A percentile compares a stretch with the other conserved stretches of the same genome.
These are phyloP conservation scores for Xylaria curta DNA, from an alignment of 495 filamentous ascomycete genomes.

Conservation along the genomic window DNA sequence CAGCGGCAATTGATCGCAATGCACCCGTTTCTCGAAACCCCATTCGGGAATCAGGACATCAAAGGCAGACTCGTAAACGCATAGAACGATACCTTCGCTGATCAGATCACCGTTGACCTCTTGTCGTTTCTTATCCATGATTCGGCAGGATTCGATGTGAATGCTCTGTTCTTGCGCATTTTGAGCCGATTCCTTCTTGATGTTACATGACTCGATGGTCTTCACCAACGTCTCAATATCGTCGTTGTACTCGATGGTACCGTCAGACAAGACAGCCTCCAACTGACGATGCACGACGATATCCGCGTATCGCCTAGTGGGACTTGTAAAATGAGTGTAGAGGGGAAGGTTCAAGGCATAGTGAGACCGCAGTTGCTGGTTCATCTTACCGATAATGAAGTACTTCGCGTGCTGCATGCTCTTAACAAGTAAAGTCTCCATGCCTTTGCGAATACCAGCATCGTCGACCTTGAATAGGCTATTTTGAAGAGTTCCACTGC, in stretches of 20 bases:
- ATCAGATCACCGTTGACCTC: constrained; percentile 91
- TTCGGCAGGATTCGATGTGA: constrained; percentile 95
- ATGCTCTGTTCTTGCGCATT: constrained; percentile 98
- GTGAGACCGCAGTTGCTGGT: constrained; percentile 78
- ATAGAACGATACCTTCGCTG: constrained; percentile 94
- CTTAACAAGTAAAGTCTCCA: constrained; percentile 95
- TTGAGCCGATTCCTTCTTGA: constrained; percentile 98
- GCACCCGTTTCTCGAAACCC: constrained; percentile 98
- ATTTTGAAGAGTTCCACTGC: constrained; percentile 88
- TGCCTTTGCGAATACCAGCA: constrained; percentile 87
- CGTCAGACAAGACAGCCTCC: constrained; percentile 83
- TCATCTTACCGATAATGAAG: constrained; percentile 76
- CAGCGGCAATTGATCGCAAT: constrained; percentile 95
- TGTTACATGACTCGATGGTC: constrained; percentile 95
- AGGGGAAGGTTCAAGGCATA: constrained; percentile 91
- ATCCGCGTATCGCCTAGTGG: constrained; percentile 92
- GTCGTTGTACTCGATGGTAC: constrained; percentile 83
- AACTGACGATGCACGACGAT: constrained; percentile 95
- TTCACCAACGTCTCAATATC: constrained; percentile 88
- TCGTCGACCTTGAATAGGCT: constrained; percentile 92
- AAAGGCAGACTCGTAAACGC: constrained; percentile 98
- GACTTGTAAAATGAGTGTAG: constrained; percentile 97
- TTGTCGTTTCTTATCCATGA: constrained; percentile 86
- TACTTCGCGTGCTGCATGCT: constrained; percentile 97
- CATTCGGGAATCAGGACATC: constrained; percentile 98